These are phyloP conservation scores for Mortierella hygrophila DNA, from an alignment of 192 early-diverging fungal genomes.

Conservation along the genomic window DNA sequence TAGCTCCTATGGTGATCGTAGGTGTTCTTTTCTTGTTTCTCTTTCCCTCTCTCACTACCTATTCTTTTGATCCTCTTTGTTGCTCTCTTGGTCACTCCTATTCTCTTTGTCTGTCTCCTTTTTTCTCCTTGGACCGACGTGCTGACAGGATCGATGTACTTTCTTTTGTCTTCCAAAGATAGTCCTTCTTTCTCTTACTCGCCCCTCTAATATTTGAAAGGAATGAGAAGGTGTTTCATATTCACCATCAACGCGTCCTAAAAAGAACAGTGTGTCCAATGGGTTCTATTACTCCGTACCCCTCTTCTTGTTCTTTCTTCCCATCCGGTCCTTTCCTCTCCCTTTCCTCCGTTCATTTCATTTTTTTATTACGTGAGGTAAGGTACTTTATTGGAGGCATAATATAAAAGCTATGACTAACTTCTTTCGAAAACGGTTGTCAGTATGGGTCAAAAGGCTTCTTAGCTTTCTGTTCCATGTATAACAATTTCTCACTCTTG, in stretches of 20 bases:
- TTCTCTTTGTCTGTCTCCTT: background rate
- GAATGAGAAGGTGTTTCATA: background rate
- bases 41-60: no score
- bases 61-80: background rate
- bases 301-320: background rate
- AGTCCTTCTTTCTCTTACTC: background rate
- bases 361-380: background rate
- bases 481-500: background rate
- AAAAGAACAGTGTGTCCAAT: background rate
- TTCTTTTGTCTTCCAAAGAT: background rate
- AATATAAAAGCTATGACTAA: no score
- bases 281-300: background rate
- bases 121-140: background rate
- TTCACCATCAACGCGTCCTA: background rate
- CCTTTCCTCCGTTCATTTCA: background rate
- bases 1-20: no score
- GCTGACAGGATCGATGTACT: background rate
- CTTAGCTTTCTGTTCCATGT: constrained; percentile 1
- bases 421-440: no score
- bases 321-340: background rate
- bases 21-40: no score
- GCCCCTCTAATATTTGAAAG: background rate
- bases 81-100: background rate
- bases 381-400: background rate
- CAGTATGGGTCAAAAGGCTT: background rate